These are phyloP conservation scores for Fragaria vesca DNA, from an alignment of 306 rosid genomes.

Conservation along the genomic window DNA sequence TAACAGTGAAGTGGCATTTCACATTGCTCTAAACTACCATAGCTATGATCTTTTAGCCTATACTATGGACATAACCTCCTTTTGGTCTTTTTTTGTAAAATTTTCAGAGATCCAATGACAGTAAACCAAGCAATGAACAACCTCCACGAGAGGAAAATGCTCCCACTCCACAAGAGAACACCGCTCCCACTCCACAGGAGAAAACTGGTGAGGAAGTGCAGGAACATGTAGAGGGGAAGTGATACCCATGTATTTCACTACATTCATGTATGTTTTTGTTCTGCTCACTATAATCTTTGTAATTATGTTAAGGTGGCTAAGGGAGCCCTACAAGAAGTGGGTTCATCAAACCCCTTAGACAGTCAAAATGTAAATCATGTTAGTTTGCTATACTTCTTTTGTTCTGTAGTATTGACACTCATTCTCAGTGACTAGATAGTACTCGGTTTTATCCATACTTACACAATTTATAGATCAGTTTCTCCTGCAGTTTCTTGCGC, in stretches of 20 bases:
- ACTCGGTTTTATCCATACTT: neutral
- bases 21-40: neutral
- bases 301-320: slow-evolving; percentile 7
- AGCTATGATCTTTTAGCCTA: neutral
- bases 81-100: slow-evolving; percentile 16
- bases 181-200: slow-evolving; percentile 21
- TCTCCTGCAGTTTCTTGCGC: neutral
- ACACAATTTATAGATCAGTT: neutral
- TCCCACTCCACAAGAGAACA: neutral
- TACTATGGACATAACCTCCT: slow-evolving; percentile 15
- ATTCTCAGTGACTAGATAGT: neutral
- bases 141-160: neutral
- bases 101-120: slow-evolving; percentile 45
- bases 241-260: neutral
- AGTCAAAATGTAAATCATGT: slow-evolving; percentile 23
- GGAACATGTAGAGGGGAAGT: neutral
- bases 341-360: neutral
- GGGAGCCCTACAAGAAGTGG: slow-evolving; percentile 14
- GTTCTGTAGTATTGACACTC: slow-evolving; percentile 17
- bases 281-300: neutral
- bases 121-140: slow-evolving; percentile 24
- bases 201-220: slow-evolving; percentile 35
- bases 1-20: neutral
- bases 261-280: neutral
- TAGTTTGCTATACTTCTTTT: neutral